Base-by-base conservation (phyloP, 2,329 filamentous ascomycete genomes). In the Sclerotinia glacialis region DNA sequence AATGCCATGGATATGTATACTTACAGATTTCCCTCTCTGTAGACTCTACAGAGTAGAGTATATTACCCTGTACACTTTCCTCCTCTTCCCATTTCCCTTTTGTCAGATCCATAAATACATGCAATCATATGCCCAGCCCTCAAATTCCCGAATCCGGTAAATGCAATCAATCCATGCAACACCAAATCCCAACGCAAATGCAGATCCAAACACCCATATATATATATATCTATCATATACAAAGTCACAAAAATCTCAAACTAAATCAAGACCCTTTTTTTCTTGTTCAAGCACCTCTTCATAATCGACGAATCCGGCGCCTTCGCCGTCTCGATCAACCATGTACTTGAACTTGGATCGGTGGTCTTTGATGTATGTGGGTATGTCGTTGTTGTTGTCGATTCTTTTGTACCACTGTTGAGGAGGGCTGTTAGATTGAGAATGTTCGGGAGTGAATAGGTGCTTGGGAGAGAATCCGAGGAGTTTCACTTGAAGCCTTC, bases 321-420 rank as follows among this genome's bases (percentile, higher is more conserved):
- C 69, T 49, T 63, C 63, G 5, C 56, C 68, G 44, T 73, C 71
- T 21, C 72, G 66, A 60, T 72, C 64, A n/a, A 73, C 54, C 67
- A 72, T 67, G 64, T 72, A 73, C 28, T 34, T 53, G 42, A 69
- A 73, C 37, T 63, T 69, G 26, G 68, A 66, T 14, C 40, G 66
- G 47, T 70, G 63, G 21, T 46, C 52, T 62, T 76, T 74, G 59
- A 83, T 69, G 68, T 78, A 81, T 5, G 67, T 67, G 4, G 81
- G 81, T 4, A 82, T 69, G 69, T 83, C 80, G 58, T 67, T 62
- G 66, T 82, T 80, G 14, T 73, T 60, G 5, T 79, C 76, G 7
- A 81, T 70, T 31, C 77, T 74, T 34, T 76, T 73, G 68, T 77
- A 79, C 64, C 64, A 66, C 64, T 65, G 11, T 65, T 49, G 28